A percentile compares a stretch with the other conserved stretches of the same genome.
Evolutionary conservation across 73 alveolate genomes (phyloP).

Genomic region (Loxodes magnus): DNA sequence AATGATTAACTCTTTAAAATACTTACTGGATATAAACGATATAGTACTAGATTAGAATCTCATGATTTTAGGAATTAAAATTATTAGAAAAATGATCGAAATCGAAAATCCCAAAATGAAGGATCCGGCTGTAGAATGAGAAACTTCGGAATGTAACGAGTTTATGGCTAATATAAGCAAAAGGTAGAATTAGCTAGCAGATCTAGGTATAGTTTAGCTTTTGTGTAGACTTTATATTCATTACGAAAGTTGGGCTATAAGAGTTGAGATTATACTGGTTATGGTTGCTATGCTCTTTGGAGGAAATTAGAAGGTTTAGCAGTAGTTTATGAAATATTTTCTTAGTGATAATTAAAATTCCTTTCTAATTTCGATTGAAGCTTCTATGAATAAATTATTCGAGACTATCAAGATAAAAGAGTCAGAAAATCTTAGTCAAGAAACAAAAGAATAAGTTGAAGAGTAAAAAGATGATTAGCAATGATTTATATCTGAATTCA

Average conservation of each 20-base stretch:
- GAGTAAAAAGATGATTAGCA: too few relatives aligned
- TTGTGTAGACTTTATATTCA: too few relatives aligned
- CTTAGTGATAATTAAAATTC: conserved; percentile 15
- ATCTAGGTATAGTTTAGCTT: too few relatives aligned
- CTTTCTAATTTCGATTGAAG: conserved; percentile 13
- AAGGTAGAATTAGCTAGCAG: conserved; percentile 22
- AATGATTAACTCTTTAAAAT: background rate
- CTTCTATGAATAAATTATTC: conserved; percentile 14
- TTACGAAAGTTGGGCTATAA: too few relatives aligned
- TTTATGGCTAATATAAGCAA: conserved; percentile 4
- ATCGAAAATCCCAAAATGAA: conserved; percentile 16
- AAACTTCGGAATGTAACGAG: conserved; percentile 32
- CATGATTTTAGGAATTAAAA: conserved; percentile 27
- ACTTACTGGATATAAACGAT: conserved; percentile 1
- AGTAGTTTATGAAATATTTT: conserved; percentile 27
- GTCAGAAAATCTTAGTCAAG: too few relatives aligned
- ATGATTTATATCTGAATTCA: too few relatives aligned
- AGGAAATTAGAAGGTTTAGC: conserved; percentile 27
- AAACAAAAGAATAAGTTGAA: too few relatives aligned
- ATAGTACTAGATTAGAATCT: conserved; percentile 9
- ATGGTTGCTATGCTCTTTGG: conserved; percentile 32
- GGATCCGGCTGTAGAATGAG: conserved; percentile 39
- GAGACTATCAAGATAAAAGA: conserved; percentile 18
- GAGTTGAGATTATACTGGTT: conserved; percentile 18
- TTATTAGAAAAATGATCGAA: conserved; percentile 33